Evolutionary conservation across 1,284 basidiomycete genomes (phyloP).

Genomic region (Ganoderma multipileum): DNA sequence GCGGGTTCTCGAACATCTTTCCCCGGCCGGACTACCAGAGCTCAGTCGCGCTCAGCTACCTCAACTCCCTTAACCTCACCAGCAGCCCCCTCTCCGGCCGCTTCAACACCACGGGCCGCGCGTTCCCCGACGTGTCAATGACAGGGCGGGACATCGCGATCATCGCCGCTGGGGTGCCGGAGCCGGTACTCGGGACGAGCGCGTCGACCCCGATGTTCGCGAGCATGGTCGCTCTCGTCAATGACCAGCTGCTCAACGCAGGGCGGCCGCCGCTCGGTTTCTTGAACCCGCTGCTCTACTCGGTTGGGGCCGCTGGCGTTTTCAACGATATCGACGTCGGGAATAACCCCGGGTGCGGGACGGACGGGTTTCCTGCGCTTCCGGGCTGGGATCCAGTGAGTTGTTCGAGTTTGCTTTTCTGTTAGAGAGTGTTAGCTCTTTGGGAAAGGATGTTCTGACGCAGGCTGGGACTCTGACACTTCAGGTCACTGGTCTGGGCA

Average conservation of each 20-base stretch:
- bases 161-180: constrained; percentile 49
- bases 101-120: constrained; percentile 54
- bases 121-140: constrained; percentile 12
- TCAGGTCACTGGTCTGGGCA: background rate
- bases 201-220: constrained; percentile 54
- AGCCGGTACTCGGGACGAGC: constrained; percentile 50
- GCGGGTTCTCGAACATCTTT: constrained; percentile 40
- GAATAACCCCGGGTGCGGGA: background rate
- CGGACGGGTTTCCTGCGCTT: background rate
- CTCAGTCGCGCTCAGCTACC: constrained; percentile 15
- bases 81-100: constrained; percentile 45
- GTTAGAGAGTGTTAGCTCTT: no score
- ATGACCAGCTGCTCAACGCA: constrained; percentile 59
- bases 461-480: no score
- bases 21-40: constrained; percentile 25
- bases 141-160: constrained; percentile 57
- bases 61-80: background rate
- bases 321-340: background rate
- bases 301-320: constrained; percentile 38
- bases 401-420: background rate
- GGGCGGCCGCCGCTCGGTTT: constrained; percentile 62
- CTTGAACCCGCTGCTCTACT: constrained; percentile 61
- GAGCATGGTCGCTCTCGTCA: constrained; percentile 62
- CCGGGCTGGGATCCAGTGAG: background rate
- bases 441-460: no score